Evolutionary conservation across 2,329 filamentous ascomycete genomes (phyloP).

Genomic region (Colletotrichum sp.): DNA sequence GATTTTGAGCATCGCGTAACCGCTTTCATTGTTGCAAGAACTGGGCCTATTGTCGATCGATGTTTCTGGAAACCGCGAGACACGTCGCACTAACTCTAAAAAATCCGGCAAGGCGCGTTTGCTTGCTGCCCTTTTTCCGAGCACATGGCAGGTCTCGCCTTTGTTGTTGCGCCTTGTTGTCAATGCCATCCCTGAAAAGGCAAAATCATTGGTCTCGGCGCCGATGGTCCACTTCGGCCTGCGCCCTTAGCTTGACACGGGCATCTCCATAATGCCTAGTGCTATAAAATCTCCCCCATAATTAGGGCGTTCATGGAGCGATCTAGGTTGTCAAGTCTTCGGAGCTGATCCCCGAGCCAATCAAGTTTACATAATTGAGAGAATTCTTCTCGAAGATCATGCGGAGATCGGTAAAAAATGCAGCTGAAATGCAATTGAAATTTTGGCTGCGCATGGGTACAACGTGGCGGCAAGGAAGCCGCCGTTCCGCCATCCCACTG

Average conservation of each 20-base stretch:
- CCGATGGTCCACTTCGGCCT: neutral
- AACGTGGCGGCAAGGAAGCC: neutral
- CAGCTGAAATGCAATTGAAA: neutral
- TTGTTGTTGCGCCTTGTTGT: neutral
- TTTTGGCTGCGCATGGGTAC: neutral
- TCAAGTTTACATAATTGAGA: neutral
- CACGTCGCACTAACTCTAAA: neutral
- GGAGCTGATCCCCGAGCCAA: neutral
- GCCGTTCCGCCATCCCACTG: neutral
- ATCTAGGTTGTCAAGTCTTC: neutral
- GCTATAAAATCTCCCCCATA: neutral
- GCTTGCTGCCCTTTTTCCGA: neutral
- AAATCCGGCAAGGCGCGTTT: neutral
- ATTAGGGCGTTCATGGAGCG: neutral
- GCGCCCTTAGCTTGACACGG: conserved; percentile 12
- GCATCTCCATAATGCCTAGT: neutral
- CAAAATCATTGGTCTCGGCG: neutral
- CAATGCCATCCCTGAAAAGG: conserved; percentile 6
- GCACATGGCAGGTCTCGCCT: neutral
- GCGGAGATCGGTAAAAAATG: neutral
- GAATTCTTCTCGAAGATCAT: neutral
- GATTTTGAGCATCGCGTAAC: neutral
- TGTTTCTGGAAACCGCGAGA: neutral
- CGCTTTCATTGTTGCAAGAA: neutral
- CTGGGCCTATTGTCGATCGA: neutral